Evolutionary conservation across 805 yeast species (phyloP), one percentile per base, ranked within the genome.

Genomic region (Suhomyces canberraensis): DNA sequence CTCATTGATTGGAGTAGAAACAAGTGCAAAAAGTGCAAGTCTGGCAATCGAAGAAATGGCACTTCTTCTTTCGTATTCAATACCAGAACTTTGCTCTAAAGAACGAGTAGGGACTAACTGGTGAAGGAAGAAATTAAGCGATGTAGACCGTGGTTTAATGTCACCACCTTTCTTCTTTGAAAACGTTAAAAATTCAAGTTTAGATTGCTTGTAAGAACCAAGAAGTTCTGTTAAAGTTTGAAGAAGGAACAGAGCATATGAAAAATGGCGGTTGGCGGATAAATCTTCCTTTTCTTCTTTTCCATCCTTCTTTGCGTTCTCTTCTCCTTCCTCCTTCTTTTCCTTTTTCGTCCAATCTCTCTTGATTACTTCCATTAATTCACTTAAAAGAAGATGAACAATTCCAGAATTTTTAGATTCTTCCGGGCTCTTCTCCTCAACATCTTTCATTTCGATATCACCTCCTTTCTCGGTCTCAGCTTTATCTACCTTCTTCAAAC

Each of bases 151-250:
- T 2, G 95, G 95, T 50, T 81, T 86, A 11, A 71, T 62, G 11
- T 64, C 75, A 1, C 44, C 39, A 24, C 37, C 51, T 35, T 50
- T 37, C 54, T 80, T 79, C 66, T 80, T 82, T 2, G 91, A 79
- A 47, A 77, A 90, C 0, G 91, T 80, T 39, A 89, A 62, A 50
- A 90, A 84, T 49, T 89, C 96, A 33, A 84, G 71, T 55, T 90
- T 90, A 34, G 89, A 77, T 43, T 80, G 81, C 43, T 81, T 83
- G 54, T 89, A 90, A 2, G 96, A 84, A 2, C 81, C 76, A 6
- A 90, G 58, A 6, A 88, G 60, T 47, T 90, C 97, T 0, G 80
- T 72, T 26, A 89, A 58, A 0, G 78, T 61, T 46, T 80, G 85
- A 26, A 90, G 60, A 31, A 90, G 58, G 55, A 81, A 89, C 29